phyloP scores from a whole-genome alignment of 2,329 filamentous ascomycete species.

The Chrysoporthe puriensis region DNA sequence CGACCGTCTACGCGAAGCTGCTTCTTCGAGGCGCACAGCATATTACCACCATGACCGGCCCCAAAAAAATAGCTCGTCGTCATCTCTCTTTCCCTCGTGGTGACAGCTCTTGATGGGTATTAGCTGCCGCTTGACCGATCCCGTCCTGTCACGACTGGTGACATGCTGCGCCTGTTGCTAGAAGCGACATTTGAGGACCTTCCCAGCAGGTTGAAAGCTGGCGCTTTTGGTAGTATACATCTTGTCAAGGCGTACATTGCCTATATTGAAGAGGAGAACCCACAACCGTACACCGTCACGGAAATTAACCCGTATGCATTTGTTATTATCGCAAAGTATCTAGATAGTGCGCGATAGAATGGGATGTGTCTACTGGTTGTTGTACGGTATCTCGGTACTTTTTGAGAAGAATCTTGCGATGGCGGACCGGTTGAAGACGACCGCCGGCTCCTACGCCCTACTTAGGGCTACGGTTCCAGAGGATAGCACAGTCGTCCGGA shows the following conservation, averaged over 20 bases:
- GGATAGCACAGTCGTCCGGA: conserved; percentile 61
- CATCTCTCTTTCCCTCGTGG: neutral
- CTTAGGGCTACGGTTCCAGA: conserved; percentile 50
- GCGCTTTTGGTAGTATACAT: conserved; percentile 30
- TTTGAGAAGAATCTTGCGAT: conserved; percentile 71
- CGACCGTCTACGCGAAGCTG: no score
- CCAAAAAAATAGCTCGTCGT: no score
- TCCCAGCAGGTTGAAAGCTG: conserved; percentile 35
- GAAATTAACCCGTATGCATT: conserved; percentile 44
- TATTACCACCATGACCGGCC: no score
- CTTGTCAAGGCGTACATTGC: conserved; percentile 33
- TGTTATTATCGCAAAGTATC: conserved; percentile 35
- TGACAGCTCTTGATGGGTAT: neutral
- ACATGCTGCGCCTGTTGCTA: conserved; percentile 36
- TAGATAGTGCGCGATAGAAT: conserved; percentile 39
- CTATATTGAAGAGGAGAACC: conserved; percentile 34
- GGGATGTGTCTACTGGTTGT: conserved; percentile 42
- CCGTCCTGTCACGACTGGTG: neutral
- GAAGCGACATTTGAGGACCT: conserved; percentile 41
- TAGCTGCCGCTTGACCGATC: neutral
- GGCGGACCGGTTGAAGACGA: conserved; percentile 62
- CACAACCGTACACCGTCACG: conserved; percentile 38
- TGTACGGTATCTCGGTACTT: conserved; percentile 66
- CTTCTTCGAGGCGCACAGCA: no score
- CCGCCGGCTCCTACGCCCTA: conserved; percentile 60